Conservation (phyloP, 441 rosid species). For the Gossypium aridum region DNA sequence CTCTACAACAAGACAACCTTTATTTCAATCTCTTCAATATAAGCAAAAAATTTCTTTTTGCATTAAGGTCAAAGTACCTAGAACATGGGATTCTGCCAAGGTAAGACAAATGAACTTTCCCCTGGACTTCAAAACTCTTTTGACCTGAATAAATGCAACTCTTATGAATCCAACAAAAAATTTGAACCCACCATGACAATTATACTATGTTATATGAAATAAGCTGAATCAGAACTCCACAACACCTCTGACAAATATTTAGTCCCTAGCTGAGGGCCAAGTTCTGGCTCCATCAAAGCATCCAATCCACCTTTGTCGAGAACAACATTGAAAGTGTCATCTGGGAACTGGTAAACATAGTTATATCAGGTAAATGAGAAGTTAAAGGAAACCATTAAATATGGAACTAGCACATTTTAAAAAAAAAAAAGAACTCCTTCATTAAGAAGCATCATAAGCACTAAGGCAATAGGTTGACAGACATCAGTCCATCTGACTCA, state of each 20-base stretch:
- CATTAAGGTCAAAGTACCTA: constrained; percentile 41
- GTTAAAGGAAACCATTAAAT: not conserved
- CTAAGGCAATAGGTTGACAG: not conserved
- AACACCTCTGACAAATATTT: constrained; percentile 76
- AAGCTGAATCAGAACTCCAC: constrained; percentile 5
- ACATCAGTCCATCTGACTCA: not conserved
- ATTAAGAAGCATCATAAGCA: not conserved
- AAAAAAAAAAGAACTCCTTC: not conserved
- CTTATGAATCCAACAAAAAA: constrained; percentile 10
- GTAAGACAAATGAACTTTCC: constrained; percentile 85
- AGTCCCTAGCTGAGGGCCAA: constrained; percentile 62
- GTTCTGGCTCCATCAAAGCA: constrained; percentile 94
- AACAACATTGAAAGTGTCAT: constrained; percentile 53
- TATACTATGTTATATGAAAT: constrained; percentile 1
- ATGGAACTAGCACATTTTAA: not conserved
- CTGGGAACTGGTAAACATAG: constrained; percentile 39
- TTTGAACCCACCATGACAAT: not conserved
- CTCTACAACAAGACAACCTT: not conserved
- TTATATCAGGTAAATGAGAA: not conserved
- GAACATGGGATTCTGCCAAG: constrained; percentile 81
- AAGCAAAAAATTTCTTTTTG: not conserved
- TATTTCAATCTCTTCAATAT: not conserved
- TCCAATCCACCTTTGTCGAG: constrained; percentile 98
- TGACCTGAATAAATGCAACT: constrained; percentile 49
- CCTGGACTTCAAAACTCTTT: constrained; percentile 58